Evolutionary conservation across 352 stramenopile genomes (phyloP).

Genomic region (Phytopythium litorale): DNA sequence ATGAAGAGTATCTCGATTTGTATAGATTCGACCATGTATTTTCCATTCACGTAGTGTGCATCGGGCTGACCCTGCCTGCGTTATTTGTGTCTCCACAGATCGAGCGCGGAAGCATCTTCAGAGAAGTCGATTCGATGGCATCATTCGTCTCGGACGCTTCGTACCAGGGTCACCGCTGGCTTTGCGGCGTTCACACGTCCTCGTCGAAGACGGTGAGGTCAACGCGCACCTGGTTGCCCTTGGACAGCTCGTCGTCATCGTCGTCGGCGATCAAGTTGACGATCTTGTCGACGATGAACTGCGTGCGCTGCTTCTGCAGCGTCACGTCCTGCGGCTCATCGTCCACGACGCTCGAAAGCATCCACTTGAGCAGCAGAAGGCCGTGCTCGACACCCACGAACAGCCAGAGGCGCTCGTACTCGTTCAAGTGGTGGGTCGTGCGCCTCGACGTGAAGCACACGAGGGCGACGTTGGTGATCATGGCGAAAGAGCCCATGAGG

Average conservation of each 20-base stretch:
- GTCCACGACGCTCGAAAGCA: conserved; percentile 62
- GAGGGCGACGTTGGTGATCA: conserved; percentile 92
- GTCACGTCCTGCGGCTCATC: conserved; percentile 64
- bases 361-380: conserved; percentile 65
- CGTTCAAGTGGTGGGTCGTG: conserved; percentile 39
- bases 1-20: background rate
- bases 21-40: conserved; percentile 4
- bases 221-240: conserved; percentile 77
- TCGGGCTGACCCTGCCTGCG: background rate
- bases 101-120: background rate
- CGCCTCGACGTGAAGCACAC: conserved; percentile 89
- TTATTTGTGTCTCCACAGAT: background rate
- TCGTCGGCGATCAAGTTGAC: conserved; percentile 73
- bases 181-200: conserved; percentile 18
- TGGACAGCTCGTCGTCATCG: conserved; percentile 54
- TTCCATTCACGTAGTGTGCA: background rate
- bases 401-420: conserved; percentile 47
- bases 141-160: conserved; percentile 14
- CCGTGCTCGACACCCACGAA: conserved; percentile 68
- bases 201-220: conserved; percentile 80
- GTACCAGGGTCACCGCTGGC: background rate
- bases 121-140: background rate
- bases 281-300: conserved; percentile 75
- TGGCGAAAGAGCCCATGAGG: conserved; percentile 82
- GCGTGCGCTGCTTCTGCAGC: conserved; percentile 63